Evolutionary conservation across 2,329 filamentous ascomycete genomes (phyloP).

Genomic region (Harringtonia aguacate): DNA sequence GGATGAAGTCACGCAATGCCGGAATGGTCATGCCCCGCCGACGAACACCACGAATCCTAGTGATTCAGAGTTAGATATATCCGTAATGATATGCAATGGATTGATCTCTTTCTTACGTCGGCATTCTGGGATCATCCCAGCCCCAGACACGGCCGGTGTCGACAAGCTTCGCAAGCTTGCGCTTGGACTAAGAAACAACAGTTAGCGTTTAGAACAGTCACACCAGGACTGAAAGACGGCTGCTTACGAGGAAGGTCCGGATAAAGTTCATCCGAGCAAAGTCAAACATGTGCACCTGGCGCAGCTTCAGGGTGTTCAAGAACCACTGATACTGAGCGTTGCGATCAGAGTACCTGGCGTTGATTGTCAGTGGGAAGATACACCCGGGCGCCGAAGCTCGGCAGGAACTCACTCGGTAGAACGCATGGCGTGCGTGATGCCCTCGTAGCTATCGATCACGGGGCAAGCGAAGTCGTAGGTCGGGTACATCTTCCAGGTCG

Average conservation of each 20-base stretch:
- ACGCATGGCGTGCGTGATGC: slow-evolving; percentile 71
- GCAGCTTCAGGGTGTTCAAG: slow-evolving; percentile 60
- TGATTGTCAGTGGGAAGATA: background rate
- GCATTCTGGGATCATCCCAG: slow-evolving; percentile 83
- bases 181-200: slow-evolving; percentile 47
- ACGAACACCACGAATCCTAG: slow-evolving; percentile 54
- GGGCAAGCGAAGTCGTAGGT: slow-evolving; percentile 84
- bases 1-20: slow-evolving; percentile 71
- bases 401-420: slow-evolving; percentile 52
- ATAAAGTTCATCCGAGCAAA: slow-evolving; percentile 80
- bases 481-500: slow-evolving; percentile 75
- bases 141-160: slow-evolving; percentile 67
- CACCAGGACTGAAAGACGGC: background rate
- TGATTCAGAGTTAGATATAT: background rate
- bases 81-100: background rate
- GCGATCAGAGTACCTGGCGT: slow-evolving; percentile 57
- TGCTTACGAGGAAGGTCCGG: slow-evolving; percentile 53
- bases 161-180: slow-evolving; percentile 76
- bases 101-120: slow-evolving; percentile 42
- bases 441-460: slow-evolving; percentile 69
- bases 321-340: slow-evolving; percentile 86
- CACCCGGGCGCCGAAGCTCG: background rate
- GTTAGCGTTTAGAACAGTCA: no score
- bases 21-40: slow-evolving; percentile 70
- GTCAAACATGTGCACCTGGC: slow-evolving; percentile 75